These are phyloP conservation scores for Zygoascus sp. DNA, from an alignment of 1,139 yeast genomes.

Conservation along the genomic window DNA sequence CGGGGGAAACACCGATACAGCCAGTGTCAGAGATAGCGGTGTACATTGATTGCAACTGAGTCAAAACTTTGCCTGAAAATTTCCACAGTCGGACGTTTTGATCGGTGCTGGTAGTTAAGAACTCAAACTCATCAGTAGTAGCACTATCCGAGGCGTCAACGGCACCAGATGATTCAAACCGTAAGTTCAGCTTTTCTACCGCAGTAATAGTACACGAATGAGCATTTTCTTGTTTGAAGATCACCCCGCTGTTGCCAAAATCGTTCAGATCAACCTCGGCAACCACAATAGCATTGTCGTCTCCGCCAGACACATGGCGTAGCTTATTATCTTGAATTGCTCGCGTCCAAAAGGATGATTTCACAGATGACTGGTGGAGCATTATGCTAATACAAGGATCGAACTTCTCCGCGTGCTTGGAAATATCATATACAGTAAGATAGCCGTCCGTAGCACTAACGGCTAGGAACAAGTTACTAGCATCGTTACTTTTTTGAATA, in stretches of 20 bases:
- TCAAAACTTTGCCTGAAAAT: constrained; percentile 33
- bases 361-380: constrained; percentile 82
- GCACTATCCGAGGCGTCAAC: too few species aligned
- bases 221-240: constrained; percentile 47
- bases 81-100: constrained; percentile 71
- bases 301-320: constrained; percentile 75
- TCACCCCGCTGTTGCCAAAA: constrained; percentile 28
- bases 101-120: constrained; percentile 64
- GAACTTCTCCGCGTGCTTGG: neutral
- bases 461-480: constrained; percentile 37
- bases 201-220: constrained; percentile 88
- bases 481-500: constrained; percentile 33
- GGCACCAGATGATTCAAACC: too few species aligned
- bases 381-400: constrained; percentile 41
- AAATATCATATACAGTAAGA: constrained; percentile 55
- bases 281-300: constrained; percentile 70
- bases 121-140: constrained; percentile 13
- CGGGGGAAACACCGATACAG: constrained; percentile 38
- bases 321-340: constrained; percentile 23
- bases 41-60: constrained; percentile 45
- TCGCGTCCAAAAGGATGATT: constrained; percentile 39
- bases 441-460: constrained; percentile 83
- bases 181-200: constrained; percentile 39
- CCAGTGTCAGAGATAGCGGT: constrained; percentile 93
- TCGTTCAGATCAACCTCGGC: constrained; percentile 37